These are phyloP conservation scores for Nitzschia palea DNA, from an alignment of 108 stramenopile species.

Conservation along the genomic window DNA sequence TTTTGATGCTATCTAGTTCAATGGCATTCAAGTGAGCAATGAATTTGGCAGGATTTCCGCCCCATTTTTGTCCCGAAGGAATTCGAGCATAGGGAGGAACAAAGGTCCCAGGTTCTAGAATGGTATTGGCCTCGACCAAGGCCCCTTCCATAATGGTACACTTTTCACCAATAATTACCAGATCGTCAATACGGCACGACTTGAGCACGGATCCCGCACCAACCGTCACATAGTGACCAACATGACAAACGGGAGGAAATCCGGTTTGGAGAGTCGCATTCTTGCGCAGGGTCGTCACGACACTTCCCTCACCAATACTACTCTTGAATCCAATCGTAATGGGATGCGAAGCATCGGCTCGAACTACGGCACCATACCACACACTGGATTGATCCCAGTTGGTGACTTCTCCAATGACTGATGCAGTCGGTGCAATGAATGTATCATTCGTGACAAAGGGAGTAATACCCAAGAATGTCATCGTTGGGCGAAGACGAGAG, in stretches of 20 bases:
- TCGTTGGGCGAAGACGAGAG: conserved; percentile 84
- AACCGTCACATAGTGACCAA: conserved; percentile 86
- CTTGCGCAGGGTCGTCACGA: conserved; percentile 76
- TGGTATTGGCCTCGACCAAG: conserved; percentile 81
- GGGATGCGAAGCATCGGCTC: conserved; percentile 83
- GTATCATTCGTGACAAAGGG: conserved; percentile 90
- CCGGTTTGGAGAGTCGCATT: conserved; percentile 63
- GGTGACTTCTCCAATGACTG: conserved; percentile 96
- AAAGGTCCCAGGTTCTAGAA: conserved; percentile 90
- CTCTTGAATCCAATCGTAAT: conserved; percentile 85
- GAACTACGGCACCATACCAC: conserved; percentile 96
- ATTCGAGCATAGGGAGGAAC: conserved; percentile 85
- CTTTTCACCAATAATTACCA: conserved; percentile 84
- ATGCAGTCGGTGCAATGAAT: conserved; percentile 96
- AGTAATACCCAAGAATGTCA: conserved; percentile 68
- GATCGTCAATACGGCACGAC: conserved; percentile 83
- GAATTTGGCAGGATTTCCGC: conserved; percentile 89
- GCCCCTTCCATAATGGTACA: conserved; percentile 88
- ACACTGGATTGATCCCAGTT: conserved; percentile 94
- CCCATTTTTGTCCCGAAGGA: conserved; percentile 90
- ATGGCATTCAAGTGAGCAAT: conserved; percentile 69
- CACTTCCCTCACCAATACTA: conserved; percentile 89
- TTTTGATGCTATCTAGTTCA: conserved; percentile 70
- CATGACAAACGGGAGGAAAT: conserved; percentile 77
- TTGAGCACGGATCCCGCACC: conserved; percentile 81